phyloP scores from a whole-genome alignment of 2,329 filamentous ascomycete genomes.

The Trichoderma sp. region DNA sequence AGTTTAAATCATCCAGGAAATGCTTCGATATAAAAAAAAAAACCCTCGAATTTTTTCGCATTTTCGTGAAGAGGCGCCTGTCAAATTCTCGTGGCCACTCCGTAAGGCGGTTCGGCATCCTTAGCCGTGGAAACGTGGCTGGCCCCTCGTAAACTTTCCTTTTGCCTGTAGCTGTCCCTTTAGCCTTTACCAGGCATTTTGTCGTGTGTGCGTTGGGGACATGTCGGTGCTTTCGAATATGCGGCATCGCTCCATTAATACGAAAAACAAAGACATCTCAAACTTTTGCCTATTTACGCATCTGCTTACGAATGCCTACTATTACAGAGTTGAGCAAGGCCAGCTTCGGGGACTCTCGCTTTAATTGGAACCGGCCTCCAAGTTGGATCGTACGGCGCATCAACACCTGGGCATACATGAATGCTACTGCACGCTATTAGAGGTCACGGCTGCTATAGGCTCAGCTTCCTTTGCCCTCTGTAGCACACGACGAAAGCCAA shows the following conservation, averaged over 20 bases:
- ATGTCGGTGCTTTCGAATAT: neutral
- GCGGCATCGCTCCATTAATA: neutral
- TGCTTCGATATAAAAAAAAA: neutral
- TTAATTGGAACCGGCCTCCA: neutral
- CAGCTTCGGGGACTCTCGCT: neutral
- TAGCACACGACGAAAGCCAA: neutral
- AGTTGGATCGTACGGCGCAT: neutral
- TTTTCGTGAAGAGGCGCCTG: neutral
- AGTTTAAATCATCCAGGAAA: neutral
- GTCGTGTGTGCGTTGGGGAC: neutral
- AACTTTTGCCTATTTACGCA: neutral
- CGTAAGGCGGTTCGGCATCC: neutral
- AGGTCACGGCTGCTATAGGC: neutral
- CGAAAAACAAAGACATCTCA: neutral
- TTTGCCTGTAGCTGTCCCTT: neutral
- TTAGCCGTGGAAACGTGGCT: neutral
- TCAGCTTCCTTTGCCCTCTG: neutral
- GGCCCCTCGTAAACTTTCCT: neutral
- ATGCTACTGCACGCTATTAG: neutral
- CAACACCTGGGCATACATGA: neutral
- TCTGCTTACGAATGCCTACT: neutral
- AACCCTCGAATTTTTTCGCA: no score
- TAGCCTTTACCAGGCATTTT: neutral
- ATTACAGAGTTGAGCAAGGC: neutral
- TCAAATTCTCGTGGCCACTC: neutral